Conservation (phyloP, 768 basidiomycete species). For the Mrakia frigida region DNA sequence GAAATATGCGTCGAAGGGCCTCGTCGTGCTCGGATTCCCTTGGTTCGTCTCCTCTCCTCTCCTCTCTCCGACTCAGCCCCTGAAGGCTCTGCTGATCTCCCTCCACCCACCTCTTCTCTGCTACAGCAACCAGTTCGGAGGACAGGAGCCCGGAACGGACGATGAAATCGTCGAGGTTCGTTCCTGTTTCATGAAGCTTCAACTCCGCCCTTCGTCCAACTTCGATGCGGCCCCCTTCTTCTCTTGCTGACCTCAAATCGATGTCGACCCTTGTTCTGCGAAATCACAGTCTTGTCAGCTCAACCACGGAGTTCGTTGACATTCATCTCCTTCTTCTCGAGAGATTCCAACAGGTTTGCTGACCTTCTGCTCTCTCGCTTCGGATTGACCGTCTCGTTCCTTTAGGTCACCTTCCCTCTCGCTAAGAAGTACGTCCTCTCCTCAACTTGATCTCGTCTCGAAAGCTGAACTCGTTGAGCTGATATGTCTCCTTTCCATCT, state of each 20-base stretch:
- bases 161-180: slow-evolving; percentile 52
- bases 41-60: slow-evolving; percentile 64
- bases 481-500: no score
- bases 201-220: background rate
- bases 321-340: no score
- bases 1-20: slow-evolving; percentile 68
- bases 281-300: slow-evolving; percentile 42
- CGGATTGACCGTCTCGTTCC: no score
- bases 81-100: background rate
- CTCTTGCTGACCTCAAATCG: background rate
- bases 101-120: background rate
- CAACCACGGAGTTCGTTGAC: slow-evolving; percentile 62
- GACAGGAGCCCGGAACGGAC: slow-evolving; percentile 68
- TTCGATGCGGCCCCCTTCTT: background rate
- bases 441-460: no score
- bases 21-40: slow-evolving; percentile 65
- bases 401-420: slow-evolving; percentile 17
- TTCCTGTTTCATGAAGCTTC: background rate
- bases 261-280: background rate
- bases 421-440: slow-evolving; percentile 60
- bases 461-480: no score
- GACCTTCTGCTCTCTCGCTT: slow-evolving; percentile 64
- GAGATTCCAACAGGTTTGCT: no score
- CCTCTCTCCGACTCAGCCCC: background rate
- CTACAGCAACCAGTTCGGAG: slow-evolving; percentile 57